A percentile compares a stretch with the other conserved stretches of the same genome.
Evolutionary conservation across 1,284 basidiomycete species (phyloP).

Genomic region (Rhodofomes roseus): DNA sequence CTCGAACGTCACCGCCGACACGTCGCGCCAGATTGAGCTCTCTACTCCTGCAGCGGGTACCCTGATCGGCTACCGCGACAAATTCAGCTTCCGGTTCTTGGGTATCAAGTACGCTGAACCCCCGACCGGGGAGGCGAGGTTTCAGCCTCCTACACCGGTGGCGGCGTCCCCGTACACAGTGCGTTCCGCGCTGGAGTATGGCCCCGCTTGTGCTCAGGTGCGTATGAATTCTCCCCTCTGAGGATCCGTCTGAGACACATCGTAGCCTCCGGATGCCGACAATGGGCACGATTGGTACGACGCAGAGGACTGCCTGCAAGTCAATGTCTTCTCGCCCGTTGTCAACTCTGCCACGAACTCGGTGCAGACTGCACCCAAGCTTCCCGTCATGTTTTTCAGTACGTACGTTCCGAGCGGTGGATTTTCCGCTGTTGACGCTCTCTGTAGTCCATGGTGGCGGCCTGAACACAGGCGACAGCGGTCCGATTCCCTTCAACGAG

Average conservation of each 20-base stretch:
- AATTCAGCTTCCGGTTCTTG: slow-evolving; percentile 12
- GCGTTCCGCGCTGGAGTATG: slow-evolving; percentile 8
- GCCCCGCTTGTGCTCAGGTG: slow-evolving; percentile 11
- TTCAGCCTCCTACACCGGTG: slow-evolving; percentile 5
- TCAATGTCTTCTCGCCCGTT: slow-evolving; percentile 12
- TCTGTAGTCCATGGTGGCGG: slow-evolving; percentile 10
- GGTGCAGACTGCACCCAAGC: slow-evolving; percentile 4
- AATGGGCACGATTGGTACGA: slow-evolving; percentile 9
- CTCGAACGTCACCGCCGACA: slow-evolving; percentile 13
- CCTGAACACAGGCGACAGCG: slow-evolving; percentile 13
- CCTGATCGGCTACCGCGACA: slow-evolving; percentile 12
- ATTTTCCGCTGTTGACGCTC: background rate
- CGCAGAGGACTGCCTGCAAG: slow-evolving; percentile 10
- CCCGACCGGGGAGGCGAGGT: slow-evolving; percentile 4
- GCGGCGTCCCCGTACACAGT: background rate
- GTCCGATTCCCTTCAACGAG: slow-evolving; percentile 14
- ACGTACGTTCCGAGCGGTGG: background rate
- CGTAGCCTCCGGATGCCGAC: slow-evolving; percentile 12
- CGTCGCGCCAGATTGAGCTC: slow-evolving; percentile 10
- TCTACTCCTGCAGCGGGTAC: slow-evolving; percentile 8
- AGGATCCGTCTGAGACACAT: background rate
- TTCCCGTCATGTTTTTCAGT: slow-evolving; percentile 15
- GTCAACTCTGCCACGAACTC: slow-evolving; percentile 3
- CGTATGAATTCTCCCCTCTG: background rate
- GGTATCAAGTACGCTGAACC: slow-evolving; percentile 13